Base-by-base conservation (phyloP, 495 filamentous ascomycete genomes). In the Aspergillus bridgeri region DNA sequence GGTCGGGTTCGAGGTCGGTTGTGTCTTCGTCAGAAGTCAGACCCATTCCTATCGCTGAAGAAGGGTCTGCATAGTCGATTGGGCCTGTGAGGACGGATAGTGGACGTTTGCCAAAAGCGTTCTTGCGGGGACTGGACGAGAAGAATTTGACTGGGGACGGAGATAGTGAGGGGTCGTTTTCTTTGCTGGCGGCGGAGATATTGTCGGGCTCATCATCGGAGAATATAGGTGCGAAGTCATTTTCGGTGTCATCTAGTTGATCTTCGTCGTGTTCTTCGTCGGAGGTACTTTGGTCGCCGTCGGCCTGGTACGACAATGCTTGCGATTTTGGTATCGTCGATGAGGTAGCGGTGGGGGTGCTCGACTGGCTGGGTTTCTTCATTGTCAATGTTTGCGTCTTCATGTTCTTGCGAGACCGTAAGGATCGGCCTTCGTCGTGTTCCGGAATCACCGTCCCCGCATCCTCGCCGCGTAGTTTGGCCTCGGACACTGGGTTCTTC, bases 391-490 rank as follows among this genome's bases (percentile, higher is more conserved):
- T 60, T 29, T 67, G 64, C 5, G 62, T 56, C 46, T 65, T 63
- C 11, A 50, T 61, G 25, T 61, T 64, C 50, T 65, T 76, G 21
- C 61, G 63, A 44, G 65, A 58, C 15, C 63, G 65, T 42, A 67
- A 54, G 9, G 42, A 25, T 52, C 49, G 52, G 2, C 64, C 19
- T 1, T 62, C 59, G 18, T 69, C 56, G 18, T 69, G 60, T 42
- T 70, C 56, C 0, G 59, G 55, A 21, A 68, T 48, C 0, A 51
- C 60, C 15, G 72, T 65, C 4, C 61, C 66, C 8, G 67, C 60
- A 22, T 84, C 83, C 58, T 88, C 86, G 15, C 86, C 86, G 60
- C 86, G 71, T 43, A 69, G 66, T 62, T 80, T 84, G 19, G 87
- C 86, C 66, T 86, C 81, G 21, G 64, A 56, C 11, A 81, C 84